These are phyloP conservation scores for Adansonia digitata DNA, from an alignment of 345 rosid genomes.

Conservation along the genomic window DNA sequence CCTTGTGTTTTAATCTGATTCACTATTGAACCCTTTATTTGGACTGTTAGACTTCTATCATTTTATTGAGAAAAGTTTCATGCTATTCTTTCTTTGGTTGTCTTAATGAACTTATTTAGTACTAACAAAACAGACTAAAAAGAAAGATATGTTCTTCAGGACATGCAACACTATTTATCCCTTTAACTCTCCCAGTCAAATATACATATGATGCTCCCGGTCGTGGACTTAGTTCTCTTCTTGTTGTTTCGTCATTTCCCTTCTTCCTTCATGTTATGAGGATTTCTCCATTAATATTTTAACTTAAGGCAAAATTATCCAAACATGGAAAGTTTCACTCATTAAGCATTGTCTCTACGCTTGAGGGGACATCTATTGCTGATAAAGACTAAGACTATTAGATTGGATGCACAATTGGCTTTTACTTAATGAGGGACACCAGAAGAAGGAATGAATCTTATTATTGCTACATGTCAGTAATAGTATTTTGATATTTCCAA, in stretches of 20 bases:
- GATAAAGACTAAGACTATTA: background rate
- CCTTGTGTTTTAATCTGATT: background rate
- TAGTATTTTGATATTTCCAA: no score
- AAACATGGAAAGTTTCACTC: slow-evolving; percentile 1
- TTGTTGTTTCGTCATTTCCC: background rate
- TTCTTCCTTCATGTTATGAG: background rate
- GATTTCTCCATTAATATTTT: background rate
- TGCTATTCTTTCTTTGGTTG: background rate
- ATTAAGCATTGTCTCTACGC: background rate
- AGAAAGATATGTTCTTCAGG: background rate
- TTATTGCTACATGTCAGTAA: no score
- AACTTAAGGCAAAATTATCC: background rate
- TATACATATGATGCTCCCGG: background rate
- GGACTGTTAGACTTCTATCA: background rate
- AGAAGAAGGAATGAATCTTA: no score
- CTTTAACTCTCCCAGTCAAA: background rate
- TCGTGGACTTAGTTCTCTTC: background rate
- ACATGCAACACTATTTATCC: background rate
- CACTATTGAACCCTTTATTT: background rate
- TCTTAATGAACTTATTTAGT: background rate
- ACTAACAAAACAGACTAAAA: background rate
- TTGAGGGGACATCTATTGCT: background rate
- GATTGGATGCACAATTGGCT: no score
- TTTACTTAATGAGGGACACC: no score
- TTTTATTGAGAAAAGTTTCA: background rate